Percentiles rank a stretch among this genome's conserved stretches.
Evolutionary conservation across 1,139 yeast species (phyloP).

Genomic region (Kluyveromyces marxianus): DNA sequence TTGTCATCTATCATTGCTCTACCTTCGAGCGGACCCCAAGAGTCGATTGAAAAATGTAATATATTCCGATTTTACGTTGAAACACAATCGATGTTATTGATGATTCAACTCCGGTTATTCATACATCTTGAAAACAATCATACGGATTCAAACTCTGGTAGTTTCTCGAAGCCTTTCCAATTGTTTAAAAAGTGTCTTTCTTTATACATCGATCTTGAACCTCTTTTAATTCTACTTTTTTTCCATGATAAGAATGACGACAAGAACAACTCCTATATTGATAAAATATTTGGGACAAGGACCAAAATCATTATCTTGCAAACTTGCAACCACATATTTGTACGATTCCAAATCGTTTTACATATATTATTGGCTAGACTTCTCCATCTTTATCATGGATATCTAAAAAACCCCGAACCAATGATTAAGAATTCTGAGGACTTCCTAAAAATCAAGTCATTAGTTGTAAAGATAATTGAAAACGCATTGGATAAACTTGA

Average conservation of each 20-base stretch:
- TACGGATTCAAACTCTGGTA: conserved; percentile 4
- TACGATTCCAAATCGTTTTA: conserved; percentile 20
- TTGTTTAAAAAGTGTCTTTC: conserved; percentile 11
- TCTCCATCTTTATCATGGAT: conserved; percentile 23
- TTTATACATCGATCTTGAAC: conserved; percentile 14
- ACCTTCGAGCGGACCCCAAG: conserved; percentile 12
- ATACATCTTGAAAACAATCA: conserved; percentile 12
- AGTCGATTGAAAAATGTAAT: conserved; percentile 18
- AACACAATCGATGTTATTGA: conserved; percentile 18
- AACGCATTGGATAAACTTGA: conserved; percentile 13
- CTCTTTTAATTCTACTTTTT: conserved; percentile 10
- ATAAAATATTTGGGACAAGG: conserved; percentile 11
- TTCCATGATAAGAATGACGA: conserved; percentile 7
- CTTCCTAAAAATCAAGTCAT: conserved; percentile 2
- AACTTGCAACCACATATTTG: conserved; percentile 19
- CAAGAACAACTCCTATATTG: conserved; percentile 6
- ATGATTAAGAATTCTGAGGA: conserved; percentile 2
- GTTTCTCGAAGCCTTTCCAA: conserved; percentile 10
- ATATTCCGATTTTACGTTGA: conserved; percentile 24
- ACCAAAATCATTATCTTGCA: conserved; percentile 13
- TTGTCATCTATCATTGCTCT: conserved; percentile 16
- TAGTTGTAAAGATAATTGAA: conserved; percentile 13
- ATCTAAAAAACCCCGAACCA: conserved; percentile 5
- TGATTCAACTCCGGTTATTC: conserved; percentile 22
- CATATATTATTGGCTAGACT: conserved; percentile 18